Conservation (phyloP, 1,284 basidiomycete genomes). For the Leccinum griseonigrum region DNA sequence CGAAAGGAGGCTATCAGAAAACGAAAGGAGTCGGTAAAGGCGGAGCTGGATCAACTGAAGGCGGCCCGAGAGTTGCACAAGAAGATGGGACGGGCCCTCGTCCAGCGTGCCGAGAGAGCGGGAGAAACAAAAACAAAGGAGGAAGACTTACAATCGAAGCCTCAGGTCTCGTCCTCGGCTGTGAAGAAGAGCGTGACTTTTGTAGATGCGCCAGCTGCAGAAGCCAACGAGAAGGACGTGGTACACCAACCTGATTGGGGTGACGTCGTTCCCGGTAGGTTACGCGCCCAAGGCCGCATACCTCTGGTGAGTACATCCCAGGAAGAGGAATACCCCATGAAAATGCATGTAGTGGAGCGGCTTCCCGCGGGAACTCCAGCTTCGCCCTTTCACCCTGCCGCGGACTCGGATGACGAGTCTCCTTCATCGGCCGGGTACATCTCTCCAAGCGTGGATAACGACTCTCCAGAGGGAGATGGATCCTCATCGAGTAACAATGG, state of each 20-base stretch:
- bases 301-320: constrained; percentile 40
- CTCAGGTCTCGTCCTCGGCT: constrained; percentile 22
- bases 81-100: constrained; percentile 71
- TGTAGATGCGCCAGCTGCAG: constrained; percentile 39
- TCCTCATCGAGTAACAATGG: constrained; percentile 22
- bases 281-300: constrained; percentile 40
- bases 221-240: constrained; percentile 5
- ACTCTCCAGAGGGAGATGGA: constrained; percentile 8
- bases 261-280: constrained; percentile 49
- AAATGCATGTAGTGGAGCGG: constrained; percentile 66
- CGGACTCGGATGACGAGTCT: constrained; percentile 53
- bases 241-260: constrained; percentile 44
- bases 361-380: constrained; percentile 33
- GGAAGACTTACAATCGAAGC: constrained; percentile 18
- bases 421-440: constrained; percentile 30
- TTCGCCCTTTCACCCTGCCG: constrained; percentile 15
- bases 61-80: constrained; percentile 63
- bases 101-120: constrained; percentile 45
- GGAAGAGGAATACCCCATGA: constrained; percentile 53
- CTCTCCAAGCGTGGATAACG: constrained; percentile 22
- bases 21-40: constrained; percentile 48
- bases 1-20: constrained; percentile 46
- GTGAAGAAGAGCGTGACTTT: constrained; percentile 67
- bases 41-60: constrained; percentile 52
- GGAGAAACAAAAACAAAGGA: constrained; percentile 40